Evolutionary conservation across 768 basidiomycete species (phyloP), one percentile per base, ranked within the genome.

Genomic region (Tephrocybe sp.): DNA sequence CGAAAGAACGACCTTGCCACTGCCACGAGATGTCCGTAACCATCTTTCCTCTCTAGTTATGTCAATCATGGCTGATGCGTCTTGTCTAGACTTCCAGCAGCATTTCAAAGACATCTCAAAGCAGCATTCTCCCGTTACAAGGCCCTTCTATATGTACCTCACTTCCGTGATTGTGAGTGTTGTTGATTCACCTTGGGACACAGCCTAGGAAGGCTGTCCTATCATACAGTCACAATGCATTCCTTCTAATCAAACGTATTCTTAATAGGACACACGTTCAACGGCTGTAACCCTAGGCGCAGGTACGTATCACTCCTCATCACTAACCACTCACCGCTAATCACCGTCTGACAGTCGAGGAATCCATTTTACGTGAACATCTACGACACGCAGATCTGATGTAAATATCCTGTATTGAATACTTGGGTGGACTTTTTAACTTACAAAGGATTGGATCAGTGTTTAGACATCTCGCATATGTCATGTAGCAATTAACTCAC

Each of bases 71-170:
- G 22, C 41, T 56, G 45, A 52, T 34, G 18, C 44, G 42, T 30
- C 19, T 21, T 42, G 9, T n/a, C n/a, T 40, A 91, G 88, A 90
- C 64, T 88, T 91, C 66, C 82, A 84, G 56, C 80, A 84, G 50
- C 86, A 89, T 60, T 90, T 91, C 66, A 86, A 80, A 60, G 88
- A 90, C 45, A 85, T 88, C 30, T 74, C 76, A 39, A 80, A 76
- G 54, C 72, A 75, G 37, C 68, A 75, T 54, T 88, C 88, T 1
- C 83, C 85, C 11, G 72, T 78, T 21, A 76, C 78, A 34, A 77
- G 88, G 4, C 77, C 80, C 0, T 88, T 88, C 64, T 85, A 81
- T 56, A 74, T 83, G 45, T 84, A 89, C 70, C 72, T 86, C 31
- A 91, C 88, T 29, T 86, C 86, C 42, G 86, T 89, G 42, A 79